Percentiles rank a stretch among this genome's conserved stretches.
These are phyloP conservation scores for Microstegium vimineum DNA, from an alignment of 176 grass and related monocot species.

Conservation along the genomic window DNA sequence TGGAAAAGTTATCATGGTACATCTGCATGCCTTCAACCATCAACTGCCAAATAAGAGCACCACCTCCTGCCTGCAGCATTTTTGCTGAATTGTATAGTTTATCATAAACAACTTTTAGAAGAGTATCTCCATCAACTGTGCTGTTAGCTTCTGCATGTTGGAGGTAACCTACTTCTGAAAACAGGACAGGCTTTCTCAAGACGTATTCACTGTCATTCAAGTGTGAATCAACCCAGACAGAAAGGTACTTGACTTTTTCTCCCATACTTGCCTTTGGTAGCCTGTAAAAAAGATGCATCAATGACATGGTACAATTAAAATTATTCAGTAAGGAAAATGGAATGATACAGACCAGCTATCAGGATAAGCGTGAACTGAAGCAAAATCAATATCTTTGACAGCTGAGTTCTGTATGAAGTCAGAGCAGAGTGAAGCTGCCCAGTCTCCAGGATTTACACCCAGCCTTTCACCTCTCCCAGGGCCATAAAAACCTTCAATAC, in stretches of 20 bases:
- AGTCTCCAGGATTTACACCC: conserved; percentile 65
- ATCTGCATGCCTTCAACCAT: conserved; percentile 65
- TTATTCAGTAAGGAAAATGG: background rate
- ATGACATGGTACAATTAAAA: background rate
- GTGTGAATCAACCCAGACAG: conserved; percentile 85
- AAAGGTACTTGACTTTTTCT: conserved; percentile 75
- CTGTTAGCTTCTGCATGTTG: conserved; percentile 38
- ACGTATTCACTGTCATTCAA: conserved; percentile 68
- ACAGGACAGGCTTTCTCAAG: conserved; percentile 80
- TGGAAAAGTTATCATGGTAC: conserved; percentile 68
- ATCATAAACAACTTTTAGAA: conserved; percentile 80
- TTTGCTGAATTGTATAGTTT: conserved; percentile 71
- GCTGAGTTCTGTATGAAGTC: conserved; percentile 84
- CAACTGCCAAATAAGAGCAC: conserved; percentile 90
- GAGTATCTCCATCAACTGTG: conserved; percentile 51
- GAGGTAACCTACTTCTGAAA: conserved; percentile 72
- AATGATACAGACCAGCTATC: conserved; percentile 54
- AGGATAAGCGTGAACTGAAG: conserved; percentile 89
- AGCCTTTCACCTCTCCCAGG: conserved; percentile 42
- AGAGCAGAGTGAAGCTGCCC: conserved; percentile 85
- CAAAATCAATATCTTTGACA: conserved; percentile 77
- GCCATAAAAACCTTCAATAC: conserved; percentile 94
- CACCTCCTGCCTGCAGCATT: conserved; percentile 57
- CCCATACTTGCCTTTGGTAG: conserved; percentile 65
- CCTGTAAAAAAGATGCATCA: conserved; percentile 41